Evolutionary conservation across 192 early-diverging fungal genomes (phyloP).

Genomic region (Podila epicladia): DNA sequence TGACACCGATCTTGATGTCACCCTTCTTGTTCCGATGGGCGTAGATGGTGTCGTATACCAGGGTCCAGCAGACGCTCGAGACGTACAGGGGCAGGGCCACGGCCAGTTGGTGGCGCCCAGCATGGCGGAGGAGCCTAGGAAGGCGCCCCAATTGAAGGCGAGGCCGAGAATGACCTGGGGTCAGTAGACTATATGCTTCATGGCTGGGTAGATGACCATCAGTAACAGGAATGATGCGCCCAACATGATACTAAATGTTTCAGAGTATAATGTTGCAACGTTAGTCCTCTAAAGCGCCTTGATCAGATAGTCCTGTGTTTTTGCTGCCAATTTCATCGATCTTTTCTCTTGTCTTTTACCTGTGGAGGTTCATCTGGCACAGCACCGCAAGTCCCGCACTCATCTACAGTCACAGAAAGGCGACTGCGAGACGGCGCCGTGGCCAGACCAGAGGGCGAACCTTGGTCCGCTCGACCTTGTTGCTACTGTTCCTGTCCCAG

Average conservation of each 20-base stretch:
- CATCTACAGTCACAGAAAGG: conserved; percentile 83
- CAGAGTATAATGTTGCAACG: neutral
- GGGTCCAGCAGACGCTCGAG: conserved; percentile 90
- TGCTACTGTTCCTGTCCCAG: conserved; percentile 92
- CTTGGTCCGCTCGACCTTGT: conserved; percentile 84
- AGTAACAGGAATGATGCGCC: conserved; percentile 83
- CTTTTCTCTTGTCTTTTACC: conserved; percentile 43
- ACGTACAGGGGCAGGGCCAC: conserved; percentile 86
- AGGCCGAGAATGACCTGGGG: conserved; percentile 90
- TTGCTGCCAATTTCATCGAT: too few relatives aligned
- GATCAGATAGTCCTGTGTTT: neutral
- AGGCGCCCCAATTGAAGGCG: conserved; percentile 94
- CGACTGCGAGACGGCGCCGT: conserved; percentile 76
- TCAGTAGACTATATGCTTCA: conserved; percentile 97
- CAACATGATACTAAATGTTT: conserved; percentile 70
- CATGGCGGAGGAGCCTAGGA: conserved; percentile 90
- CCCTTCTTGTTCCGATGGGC: conserved; percentile 96
- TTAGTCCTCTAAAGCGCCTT: neutral
- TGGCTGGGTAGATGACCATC: conserved; percentile 85
- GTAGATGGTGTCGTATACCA: conserved; percentile 97
- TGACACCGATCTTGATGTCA: conserved; percentile 86
- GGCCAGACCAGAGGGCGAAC: conserved; percentile 84
- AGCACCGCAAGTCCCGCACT: conserved; percentile 84
- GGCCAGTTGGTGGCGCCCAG: conserved; percentile 67
- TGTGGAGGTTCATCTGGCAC: conserved; percentile 90